Evolutionary conservation across 306 rosid genomes (phyloP).

Genomic region (Trifolium dubium): DNA sequence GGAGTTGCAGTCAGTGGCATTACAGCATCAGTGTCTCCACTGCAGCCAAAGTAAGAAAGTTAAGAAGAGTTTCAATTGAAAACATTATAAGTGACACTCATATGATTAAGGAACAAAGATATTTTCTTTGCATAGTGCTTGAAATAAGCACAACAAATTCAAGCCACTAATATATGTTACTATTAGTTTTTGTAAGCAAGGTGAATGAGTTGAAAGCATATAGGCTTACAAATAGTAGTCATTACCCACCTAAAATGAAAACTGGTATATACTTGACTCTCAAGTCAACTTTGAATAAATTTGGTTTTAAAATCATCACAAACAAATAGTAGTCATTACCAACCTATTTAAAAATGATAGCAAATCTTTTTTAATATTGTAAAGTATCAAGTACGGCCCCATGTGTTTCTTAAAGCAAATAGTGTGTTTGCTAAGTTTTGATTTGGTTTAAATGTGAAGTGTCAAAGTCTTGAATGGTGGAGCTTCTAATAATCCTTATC

Average conservation of each 20-base stretch:
- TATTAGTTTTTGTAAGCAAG: background rate
- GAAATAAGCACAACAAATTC: too few species aligned
- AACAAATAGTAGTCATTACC: background rate
- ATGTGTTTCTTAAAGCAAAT: too few species aligned
- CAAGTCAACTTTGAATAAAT: background rate
- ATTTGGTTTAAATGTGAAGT: too few species aligned
- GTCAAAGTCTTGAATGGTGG: too few species aligned
- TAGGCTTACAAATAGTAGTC: too few species aligned
- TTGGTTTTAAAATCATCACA: background rate
- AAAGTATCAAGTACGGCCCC: too few species aligned
- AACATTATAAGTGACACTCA: background rate
- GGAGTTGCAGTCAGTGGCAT: conserved; percentile 93
- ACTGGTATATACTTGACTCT: background rate
- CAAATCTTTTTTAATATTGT: too few species aligned
- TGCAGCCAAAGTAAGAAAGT: conserved; percentile 36
- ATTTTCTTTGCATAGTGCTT: background rate
- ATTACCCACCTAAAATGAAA: background rate
- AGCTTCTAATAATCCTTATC: too few species aligned
- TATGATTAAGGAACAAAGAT: too few species aligned
- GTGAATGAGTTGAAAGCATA: conserved; percentile 1
- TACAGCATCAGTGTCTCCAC: conserved; percentile 94
- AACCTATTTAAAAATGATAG: background rate
- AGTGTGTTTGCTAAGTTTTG: too few species aligned
- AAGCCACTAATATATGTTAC: background rate
- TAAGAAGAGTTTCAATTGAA: background rate